These are phyloP conservation scores for Aspergillus fijiensis DNA, from an alignment of 2,329 filamentous ascomycete species.

Conservation along the genomic window DNA sequence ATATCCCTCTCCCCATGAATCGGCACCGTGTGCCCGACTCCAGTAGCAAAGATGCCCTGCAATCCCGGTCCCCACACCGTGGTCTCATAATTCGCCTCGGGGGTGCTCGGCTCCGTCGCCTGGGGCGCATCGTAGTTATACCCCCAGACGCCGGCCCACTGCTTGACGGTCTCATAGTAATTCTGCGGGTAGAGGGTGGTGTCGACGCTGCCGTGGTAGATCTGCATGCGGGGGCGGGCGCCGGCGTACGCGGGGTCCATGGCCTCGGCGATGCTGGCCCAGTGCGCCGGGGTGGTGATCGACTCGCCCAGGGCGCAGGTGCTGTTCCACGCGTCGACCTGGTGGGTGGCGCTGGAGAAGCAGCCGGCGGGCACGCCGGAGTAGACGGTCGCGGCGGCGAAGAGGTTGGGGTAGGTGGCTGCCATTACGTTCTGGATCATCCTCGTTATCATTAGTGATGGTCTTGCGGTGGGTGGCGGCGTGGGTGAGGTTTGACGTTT, in stretches of 20 bases:
- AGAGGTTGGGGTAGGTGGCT: constrained; percentile 22
- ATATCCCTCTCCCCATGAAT: constrained; percentile 24
- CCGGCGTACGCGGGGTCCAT: constrained; percentile 43
- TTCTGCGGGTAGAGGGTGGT: constrained; percentile 53
- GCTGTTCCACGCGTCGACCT: constrained; percentile 25
- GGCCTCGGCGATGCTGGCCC: constrained; percentile 20
- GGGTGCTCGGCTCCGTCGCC: constrained; percentile 14
- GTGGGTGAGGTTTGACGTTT: too few species aligned
- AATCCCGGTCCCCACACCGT: constrained; percentile 24
- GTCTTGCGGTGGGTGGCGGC: not conserved
- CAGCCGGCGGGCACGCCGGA: constrained; percentile 23
- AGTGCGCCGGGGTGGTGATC: constrained; percentile 21
- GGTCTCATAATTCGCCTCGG: constrained; percentile 20
- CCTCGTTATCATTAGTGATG: not conserved
- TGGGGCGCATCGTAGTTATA: constrained; percentile 22
- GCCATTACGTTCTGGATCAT: constrained; percentile 21
- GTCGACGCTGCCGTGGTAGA: constrained; percentile 58
- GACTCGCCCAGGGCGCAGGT: constrained; percentile 22
- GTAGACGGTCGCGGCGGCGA: constrained; percentile 26
- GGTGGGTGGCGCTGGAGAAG: constrained; percentile 19
- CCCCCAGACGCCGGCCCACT: constrained; percentile 55
- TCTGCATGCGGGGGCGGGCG: constrained; percentile 54
- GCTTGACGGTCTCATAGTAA: constrained; percentile 59
- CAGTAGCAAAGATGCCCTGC: constrained; percentile 25
- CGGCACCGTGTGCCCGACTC: constrained; percentile 22